Evolutionary conservation across 1,284 basidiomycete genomes (phyloP), one percentile per base, ranked within the genome.

Genomic region (Apiotrichum gamsii): DNA sequence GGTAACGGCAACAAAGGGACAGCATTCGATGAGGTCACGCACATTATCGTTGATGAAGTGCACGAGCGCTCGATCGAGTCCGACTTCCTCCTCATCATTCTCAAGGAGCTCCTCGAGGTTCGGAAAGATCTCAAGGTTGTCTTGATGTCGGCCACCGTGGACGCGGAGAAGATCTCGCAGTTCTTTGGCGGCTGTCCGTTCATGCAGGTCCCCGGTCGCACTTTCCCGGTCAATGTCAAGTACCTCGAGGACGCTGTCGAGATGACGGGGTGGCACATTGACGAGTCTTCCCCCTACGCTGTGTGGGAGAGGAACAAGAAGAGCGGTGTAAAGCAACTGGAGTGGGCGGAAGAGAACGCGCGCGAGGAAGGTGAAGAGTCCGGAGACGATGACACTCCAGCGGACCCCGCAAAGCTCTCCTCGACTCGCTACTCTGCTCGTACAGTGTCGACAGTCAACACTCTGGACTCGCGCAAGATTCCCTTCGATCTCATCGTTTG

Each of bases 51-150:
- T 5, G 62, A 69, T 30, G 62, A 68, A 45, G 64, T 90, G 41
- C 90, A 98, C 65, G 95, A 98, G 73, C 83, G 95, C 13, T 90
- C 85, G 4, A 97, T 99, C 58, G 94, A 99, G 67, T 93, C 90
- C 0, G 95, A 98, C 71, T 99, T 98, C 74, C 77, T 99, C 23
- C 77, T 99, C 19, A 91, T 98, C 62, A 90, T 97, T 9, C 77
- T 99, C 47, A 93, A 91, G 72, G 85, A 87, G n/a, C 74, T 98
- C 18, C 70, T 97, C 37, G 73, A 80, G 44, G 81, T 85, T 54
- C 80, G 90, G 19, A 80, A 83, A 37, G 84, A 94, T 60, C 77
- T 99, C 41, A 94, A 89, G 72, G 82, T 99, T 25, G 82, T 98
- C 28, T 79, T 98, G 45, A 99, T 99, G 95, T 96, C 91, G 20